Evolutionary conservation across 192 early-diverging fungal species (phyloP), one percentile per base, ranked within the genome.

Genomic region (Coemansia sp.): DNA sequence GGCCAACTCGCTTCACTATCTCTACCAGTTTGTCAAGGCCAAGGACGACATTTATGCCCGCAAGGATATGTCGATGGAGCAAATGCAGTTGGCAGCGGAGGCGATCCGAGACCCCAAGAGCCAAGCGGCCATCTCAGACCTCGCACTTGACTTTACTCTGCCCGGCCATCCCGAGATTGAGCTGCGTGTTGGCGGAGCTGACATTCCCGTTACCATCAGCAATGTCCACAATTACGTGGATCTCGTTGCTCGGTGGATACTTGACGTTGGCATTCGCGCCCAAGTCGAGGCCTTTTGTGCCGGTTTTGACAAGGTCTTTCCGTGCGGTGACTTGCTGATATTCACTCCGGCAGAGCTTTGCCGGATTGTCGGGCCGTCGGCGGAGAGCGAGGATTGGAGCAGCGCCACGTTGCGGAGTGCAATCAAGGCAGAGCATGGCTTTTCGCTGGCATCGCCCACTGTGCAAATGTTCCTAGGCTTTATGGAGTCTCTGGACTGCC

Each of bases 381-480:
- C 82, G 46, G 75, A 86, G 9, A 69, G 61, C 47, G 94, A 95
- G 69, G 92, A 93, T 62, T 98, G 96, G 96, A 80, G 75, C 14
- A 75, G 76, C 46, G 76, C 84, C 39, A 87, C 89, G 83, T 76
- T 98, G 32, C 65, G 66, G 13, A 89, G 90, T 49, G 52, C 87
- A 33, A 86, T 96, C 63, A 93, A 91, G 72, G 89, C 91, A 1
- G 95, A 96, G 69, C 93, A 96, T 67, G 96, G 95, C 19, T 96
- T 91, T 74, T 84, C 84, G 7, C 64, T 85, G 64, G 87, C 92
- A 21, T 94, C 92, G 28, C 81, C 85, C 10, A 69, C 89, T 3
- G 85, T 96, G 35, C 79, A 80, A 33, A 71, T 89, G 68, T 81
- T 98, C 11, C 26, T 90, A 40, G 76, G 87, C 17, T 84, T 94